Base-by-base conservation (phyloP, 2,329 filamentous ascomycete species). In the Monosporascus sp. region DNA sequence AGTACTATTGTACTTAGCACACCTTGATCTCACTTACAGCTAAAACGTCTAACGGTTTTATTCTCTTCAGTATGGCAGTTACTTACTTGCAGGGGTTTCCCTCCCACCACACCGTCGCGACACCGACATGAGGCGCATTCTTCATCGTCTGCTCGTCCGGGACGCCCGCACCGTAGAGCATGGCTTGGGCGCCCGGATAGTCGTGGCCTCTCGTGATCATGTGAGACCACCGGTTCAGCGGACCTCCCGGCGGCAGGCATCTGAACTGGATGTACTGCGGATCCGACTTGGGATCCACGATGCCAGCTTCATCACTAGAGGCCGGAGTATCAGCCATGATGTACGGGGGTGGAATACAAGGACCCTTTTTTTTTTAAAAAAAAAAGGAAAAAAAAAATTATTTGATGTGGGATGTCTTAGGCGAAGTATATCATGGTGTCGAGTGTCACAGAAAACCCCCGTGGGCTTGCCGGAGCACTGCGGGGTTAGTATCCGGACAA, bases 71-170 rank as follows among this genome's bases (percentile, higher is more conserved):
- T 18, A 18, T 18, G 4, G 37, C 17, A 7, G 37, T 18, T 17
- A 79, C 85, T 73, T 72, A 89, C 86, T 96, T 96, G 83, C 92
- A 97, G 38, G 93, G 90, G 68, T 97, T 97, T 27, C 93, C 93
- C 72, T 97, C 91, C 92, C 92, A 97, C 92, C 92, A 97, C 5
- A 97, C 89, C 5, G 88, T 91, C 7, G 91, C 88, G 65, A 97
- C 84, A 53, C 93, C 93, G 25, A 97, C 89, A 58, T 97, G 93
- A 14, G 93, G 90, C 50, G 88, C 88, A 53, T 81, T 93, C 73
- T 93, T 92, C 89, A 97, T 96, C 65, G 86, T 84, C 52, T 94
- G 78, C 63, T 84, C 80, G 66, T 90, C 83, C 1, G 91, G 89
- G 37, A 97, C 88, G 24, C 93, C 93, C 8, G 93, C 91, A 15